Evolutionary conservation across 2,329 filamentous ascomycete species (phyloP).

Genomic region (Aspergillus sp.): DNA sequence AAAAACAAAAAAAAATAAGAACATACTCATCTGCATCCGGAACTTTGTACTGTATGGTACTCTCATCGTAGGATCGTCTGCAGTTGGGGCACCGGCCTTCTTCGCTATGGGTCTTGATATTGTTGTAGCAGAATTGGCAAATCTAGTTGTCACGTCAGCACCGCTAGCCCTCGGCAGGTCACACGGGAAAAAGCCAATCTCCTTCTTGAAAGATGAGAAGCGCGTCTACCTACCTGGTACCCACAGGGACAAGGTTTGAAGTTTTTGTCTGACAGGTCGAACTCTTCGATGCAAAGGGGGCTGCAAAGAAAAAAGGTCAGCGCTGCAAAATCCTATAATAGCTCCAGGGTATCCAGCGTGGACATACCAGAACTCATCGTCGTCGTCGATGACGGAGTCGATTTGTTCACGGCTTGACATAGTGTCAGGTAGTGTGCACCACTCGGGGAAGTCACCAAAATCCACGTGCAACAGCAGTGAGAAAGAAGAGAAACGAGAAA

Average conservation of each 20-base stretch:
- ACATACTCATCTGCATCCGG: conserved; percentile 90
- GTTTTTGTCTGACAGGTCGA: conserved; percentile 94
- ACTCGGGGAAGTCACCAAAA: not conserved
- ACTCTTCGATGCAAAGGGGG: conserved; percentile 96
- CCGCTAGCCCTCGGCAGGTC: not conserved
- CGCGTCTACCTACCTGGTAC: conserved; percentile 65
- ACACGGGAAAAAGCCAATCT: not conserved
- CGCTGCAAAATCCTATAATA: not conserved
- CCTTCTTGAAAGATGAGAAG: not conserved
- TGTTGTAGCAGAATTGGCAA: conserved; percentile 99
- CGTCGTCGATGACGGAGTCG: conserved; percentile 44
- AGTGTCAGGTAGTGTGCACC: conserved; percentile 11
- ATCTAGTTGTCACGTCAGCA: conserved; percentile 50
- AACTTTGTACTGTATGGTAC: conserved; percentile 93
- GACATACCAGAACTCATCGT: conserved; percentile 42
- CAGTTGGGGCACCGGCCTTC: conserved; percentile 97
- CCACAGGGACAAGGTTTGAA: conserved; percentile 96
- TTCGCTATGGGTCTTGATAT: conserved; percentile 89
- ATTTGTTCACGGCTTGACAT: conserved; percentile 41
- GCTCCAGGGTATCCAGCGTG: no score
- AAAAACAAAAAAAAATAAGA: no score
- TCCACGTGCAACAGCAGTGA: conserved; percentile 13
- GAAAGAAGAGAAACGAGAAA: conserved; percentile 7
- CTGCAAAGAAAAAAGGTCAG: conserved; percentile 42
- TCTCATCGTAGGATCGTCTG: conserved; percentile 88